These are phyloP conservation scores for Schizochytrium sp. DNA, from an alignment of 108 stramenopile species.

Conservation along the genomic window DNA sequence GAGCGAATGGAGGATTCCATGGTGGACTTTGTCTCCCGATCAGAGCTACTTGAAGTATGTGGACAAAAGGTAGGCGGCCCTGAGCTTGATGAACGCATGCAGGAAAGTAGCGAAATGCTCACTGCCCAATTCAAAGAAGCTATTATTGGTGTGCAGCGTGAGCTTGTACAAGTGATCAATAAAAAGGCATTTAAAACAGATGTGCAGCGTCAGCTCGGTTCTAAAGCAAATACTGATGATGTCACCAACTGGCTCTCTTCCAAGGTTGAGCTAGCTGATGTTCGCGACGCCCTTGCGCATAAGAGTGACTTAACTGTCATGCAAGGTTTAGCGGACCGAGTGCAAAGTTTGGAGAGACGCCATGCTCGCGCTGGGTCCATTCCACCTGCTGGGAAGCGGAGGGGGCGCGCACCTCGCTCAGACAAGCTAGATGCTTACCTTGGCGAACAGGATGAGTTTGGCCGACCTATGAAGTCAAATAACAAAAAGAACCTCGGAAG, in stretches of 20 bases:
- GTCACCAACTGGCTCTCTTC: constrained; percentile 39
- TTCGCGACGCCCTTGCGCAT: constrained; percentile 27
- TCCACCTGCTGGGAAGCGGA: neutral
- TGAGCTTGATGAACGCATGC: constrained; percentile 44
- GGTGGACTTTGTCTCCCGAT: constrained; percentile 22
- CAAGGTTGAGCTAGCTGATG: constrained; percentile 56
- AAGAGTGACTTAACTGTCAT: neutral
- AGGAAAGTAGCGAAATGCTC: neutral
- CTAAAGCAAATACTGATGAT: constrained; percentile 23
- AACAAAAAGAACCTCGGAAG: too few species aligned
- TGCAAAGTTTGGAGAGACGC: neutral
- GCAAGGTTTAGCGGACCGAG: constrained; percentile 6
- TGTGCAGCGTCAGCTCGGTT: neutral
- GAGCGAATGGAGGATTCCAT: constrained; percentile 54
- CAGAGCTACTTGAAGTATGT: constrained; percentile 35
- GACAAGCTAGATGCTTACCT: too few species aligned
- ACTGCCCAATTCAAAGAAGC: neutral
- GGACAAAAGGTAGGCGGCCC: constrained; percentile 23
- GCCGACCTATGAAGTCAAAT: too few species aligned
- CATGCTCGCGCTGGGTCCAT: neutral
- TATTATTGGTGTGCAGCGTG: neutral
- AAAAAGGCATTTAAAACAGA: constrained; percentile 56
- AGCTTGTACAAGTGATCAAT: constrained; percentile 36
- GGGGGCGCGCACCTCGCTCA: neutral
- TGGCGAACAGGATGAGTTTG: too few species aligned